phyloP scores from a whole-genome alignment of 2,329 filamentous ascomycete genomes.

The Cephalotrichum gorgonifer region DNA sequence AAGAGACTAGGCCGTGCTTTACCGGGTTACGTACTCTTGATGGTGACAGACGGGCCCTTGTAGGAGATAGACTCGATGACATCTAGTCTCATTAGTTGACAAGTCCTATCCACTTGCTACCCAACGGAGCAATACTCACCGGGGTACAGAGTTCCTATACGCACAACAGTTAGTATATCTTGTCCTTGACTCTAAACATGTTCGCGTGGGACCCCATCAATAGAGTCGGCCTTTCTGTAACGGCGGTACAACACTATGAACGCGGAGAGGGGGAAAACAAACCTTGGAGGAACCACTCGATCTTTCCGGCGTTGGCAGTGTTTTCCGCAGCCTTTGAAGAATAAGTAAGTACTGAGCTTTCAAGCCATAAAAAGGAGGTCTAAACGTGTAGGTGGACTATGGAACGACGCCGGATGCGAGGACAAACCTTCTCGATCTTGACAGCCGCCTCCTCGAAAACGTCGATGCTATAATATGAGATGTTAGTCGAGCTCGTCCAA shows the following conservation, averaged over 20 bases:
- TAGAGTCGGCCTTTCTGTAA: too few relatives aligned
- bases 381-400: neutral
- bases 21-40: constrained; percentile 26
- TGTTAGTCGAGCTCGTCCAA: neutral
- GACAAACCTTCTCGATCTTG: constrained; percentile 10
- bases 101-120: neutral
- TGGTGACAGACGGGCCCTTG: constrained; percentile 38
- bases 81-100: neutral
- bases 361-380: neutral
- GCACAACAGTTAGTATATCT: neutral
- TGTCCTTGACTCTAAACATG: neutral
- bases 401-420: neutral
- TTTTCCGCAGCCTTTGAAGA: constrained; percentile 49
- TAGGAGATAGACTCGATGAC: constrained; percentile 37
- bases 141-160: neutral
- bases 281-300: constrained; percentile 82
- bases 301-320: constrained; percentile 58
- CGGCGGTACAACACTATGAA: neutral
- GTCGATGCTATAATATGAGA: constrained; percentile 23
- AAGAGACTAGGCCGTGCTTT: neutral
- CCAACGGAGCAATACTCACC: neutral
- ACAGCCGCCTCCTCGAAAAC: constrained; percentile 71
- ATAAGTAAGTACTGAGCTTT: neutral
- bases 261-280: constrained; percentile 17
- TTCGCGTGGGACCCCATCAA: too few relatives aligned